Percentiles rank a stretch among this genome's conserved stretches.
These are phyloP conservation scores for Wickerhamomyces sydowiorum DNA, from an alignment of 805 yeast species.

Conservation along the genomic window DNA sequence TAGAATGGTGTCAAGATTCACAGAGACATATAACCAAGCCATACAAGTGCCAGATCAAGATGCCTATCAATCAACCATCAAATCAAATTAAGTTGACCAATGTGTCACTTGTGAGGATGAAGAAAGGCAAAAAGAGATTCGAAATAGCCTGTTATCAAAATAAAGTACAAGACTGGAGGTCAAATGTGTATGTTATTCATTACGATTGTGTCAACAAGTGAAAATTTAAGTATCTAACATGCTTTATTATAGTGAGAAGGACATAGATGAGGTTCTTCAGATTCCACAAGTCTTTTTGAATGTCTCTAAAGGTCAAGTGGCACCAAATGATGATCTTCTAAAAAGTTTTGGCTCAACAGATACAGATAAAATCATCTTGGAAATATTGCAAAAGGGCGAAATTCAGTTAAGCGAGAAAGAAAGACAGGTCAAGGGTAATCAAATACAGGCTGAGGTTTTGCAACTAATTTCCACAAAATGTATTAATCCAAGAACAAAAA, in stretches of 20 bases:
- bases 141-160: constrained; percentile 97
- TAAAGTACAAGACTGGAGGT: constrained; percentile 93
- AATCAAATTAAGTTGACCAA: constrained; percentile 88
- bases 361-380: constrained; percentile 66
- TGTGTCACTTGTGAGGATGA: constrained; percentile 87
- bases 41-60: no score
- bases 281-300: constrained; percentile 91
- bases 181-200: constrained; percentile 43
- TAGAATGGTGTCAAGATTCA: constrained; percentile 4
- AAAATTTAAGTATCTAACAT: not conserved
- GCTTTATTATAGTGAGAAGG: constrained; percentile 55
- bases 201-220: not conserved
- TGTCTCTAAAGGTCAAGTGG: constrained; percentile 92
- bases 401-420: constrained; percentile 93
- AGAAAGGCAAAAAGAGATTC: constrained; percentile 85
- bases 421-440: constrained; percentile 66
- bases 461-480: constrained; percentile 85
- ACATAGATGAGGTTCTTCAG: constrained; percentile 91
- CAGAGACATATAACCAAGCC: no score
- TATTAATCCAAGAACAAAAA: constrained; percentile 82
- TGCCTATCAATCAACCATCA: constrained; percentile 80
- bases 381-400: constrained; percentile 86
- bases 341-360: constrained; percentile 73
- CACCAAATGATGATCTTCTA: constrained; percentile 76
- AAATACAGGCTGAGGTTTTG: constrained; percentile 75